A percentile compares a stretch with the other conserved stretches of the same genome.
These are phyloP conservation scores for Leishmania aethiopica DNA, from an alignment of 208 protist genomes.

Conservation along the genomic window DNA sequence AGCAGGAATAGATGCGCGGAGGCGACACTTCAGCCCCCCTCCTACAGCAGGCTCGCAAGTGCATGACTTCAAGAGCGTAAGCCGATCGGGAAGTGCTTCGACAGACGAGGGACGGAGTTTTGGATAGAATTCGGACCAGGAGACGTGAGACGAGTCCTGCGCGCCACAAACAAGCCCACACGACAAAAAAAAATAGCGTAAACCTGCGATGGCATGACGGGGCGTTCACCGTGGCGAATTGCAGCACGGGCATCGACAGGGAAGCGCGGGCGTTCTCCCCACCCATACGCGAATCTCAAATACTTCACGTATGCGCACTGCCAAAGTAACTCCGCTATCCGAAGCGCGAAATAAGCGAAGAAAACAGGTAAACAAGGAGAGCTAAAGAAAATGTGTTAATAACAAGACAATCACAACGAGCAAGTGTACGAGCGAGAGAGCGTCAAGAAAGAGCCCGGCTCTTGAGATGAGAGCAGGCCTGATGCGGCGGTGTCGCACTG, in stretches of 20 bases:
- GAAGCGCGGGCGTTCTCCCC: background rate
- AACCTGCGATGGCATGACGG: background rate
- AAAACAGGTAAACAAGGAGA: background rate
- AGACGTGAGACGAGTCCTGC: background rate
- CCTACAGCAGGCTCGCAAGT: background rate
- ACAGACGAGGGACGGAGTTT: background rate
- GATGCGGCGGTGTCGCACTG: background rate
- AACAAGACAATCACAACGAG: too few species aligned
- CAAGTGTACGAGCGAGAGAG: background rate
- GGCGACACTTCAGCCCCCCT: background rate
- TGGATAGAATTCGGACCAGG: too few species aligned
- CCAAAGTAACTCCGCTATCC: background rate
- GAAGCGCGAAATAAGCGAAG: background rate
- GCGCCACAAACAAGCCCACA: background rate
- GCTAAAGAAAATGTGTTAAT: too few species aligned
- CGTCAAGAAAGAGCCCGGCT: background rate
- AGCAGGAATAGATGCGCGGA: background rate
- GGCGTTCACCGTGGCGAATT: background rate
- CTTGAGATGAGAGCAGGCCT: background rate
- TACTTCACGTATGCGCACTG: background rate
- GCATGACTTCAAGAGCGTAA: too few species aligned
- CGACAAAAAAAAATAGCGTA: background rate
- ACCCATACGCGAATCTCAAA: too few species aligned
- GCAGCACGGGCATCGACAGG: background rate
- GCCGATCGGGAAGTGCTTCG: background rate